Percentiles rank a stretch among this genome's conserved stretches.
These are phyloP conservation scores for Trichoderma koningiopsis DNA, from an alignment of 2,329 filamentous ascomycete species.

Conservation along the genomic window DNA sequence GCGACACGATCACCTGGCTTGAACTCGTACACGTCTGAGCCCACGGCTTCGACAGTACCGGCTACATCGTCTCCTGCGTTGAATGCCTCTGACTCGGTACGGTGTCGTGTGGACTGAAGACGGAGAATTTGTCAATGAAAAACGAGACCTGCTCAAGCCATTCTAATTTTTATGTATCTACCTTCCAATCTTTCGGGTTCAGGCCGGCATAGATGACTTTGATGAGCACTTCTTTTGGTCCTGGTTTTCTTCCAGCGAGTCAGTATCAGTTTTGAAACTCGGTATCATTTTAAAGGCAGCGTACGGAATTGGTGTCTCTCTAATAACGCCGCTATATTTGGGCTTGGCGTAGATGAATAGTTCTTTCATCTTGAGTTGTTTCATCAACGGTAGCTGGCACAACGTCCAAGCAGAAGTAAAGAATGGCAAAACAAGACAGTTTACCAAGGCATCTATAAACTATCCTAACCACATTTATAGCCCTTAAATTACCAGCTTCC, in stretches of 20 bases:
- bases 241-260: slow-evolving; percentile 23
- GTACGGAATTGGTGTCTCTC: slow-evolving; percentile 10
- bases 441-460: background rate
- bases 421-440: no score
- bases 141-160: background rate
- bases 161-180: background rate
- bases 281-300: background rate
- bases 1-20: slow-evolving; percentile 48
- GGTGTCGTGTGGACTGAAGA: background rate
- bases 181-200: slow-evolving; percentile 35
- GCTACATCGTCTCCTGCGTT: slow-evolving; percentile 34
- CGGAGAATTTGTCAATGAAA: background rate
- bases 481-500: background rate
- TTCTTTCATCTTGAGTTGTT: background rate
- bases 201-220: slow-evolving; percentile 30
- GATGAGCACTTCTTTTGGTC: slow-evolving; percentile 31
- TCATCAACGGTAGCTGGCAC: background rate
- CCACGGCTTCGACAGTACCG: slow-evolving; percentile 31
- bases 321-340: background rate
- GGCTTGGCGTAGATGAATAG: slow-evolving; percentile 8
- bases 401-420: background rate
- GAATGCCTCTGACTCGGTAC: background rate
- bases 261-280: background rate
- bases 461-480: background rate
- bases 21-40: slow-evolving; percentile 30